Evolutionary conservation across 2,329 filamentous ascomycete genomes (phyloP).

Genomic region (Botrytis pseudocinerea): DNA sequence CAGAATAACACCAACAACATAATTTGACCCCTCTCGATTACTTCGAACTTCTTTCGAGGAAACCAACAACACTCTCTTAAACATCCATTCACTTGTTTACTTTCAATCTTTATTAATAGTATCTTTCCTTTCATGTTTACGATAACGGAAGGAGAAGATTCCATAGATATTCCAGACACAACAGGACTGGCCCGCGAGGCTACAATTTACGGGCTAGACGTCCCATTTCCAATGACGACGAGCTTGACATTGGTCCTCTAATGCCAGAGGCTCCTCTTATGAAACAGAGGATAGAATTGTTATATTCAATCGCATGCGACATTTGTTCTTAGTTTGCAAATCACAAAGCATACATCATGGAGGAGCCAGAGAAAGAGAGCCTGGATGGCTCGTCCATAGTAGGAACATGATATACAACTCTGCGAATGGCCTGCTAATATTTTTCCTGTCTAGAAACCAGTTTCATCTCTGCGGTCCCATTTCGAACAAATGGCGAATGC

Average conservation of each 20-base stretch:
- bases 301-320: conserved; percentile 12
- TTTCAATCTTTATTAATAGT: conserved; percentile 4
- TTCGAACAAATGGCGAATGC: conserved; percentile 73
- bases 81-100: conserved; percentile 18
- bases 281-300: conserved; percentile 2
- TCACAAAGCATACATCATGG: conserved; percentile 42
- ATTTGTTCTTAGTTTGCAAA: conserved; percentile 2
- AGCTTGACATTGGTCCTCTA: conserved; percentile 19
- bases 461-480: conserved; percentile 76
- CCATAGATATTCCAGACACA: conserved; percentile 8
- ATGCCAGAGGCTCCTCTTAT: conserved; percentile 23
- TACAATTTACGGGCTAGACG: conserved; percentile 15
- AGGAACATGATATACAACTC: conserved; percentile 40
- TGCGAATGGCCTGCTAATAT: conserved; percentile 25
- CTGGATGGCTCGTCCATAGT: conserved; percentile 78
- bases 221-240: conserved; percentile 24
- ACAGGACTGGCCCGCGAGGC: conserved; percentile 16
- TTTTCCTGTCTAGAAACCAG: conserved; percentile 63
- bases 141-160: conserved; percentile 6
- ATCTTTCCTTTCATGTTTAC: conserved; percentile 13
- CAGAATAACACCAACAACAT: conserved; percentile 20
- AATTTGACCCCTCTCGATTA: conserved; percentile 22
- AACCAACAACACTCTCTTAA: conserved; percentile 17
- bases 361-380: conserved; percentile 53
- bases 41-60: background rate